A percentile compares a stretch with the other conserved stretches of the same genome.
Conservation (phyloP, 371 early-diverging fungal species). For the Mucor circinelloides region DNA sequence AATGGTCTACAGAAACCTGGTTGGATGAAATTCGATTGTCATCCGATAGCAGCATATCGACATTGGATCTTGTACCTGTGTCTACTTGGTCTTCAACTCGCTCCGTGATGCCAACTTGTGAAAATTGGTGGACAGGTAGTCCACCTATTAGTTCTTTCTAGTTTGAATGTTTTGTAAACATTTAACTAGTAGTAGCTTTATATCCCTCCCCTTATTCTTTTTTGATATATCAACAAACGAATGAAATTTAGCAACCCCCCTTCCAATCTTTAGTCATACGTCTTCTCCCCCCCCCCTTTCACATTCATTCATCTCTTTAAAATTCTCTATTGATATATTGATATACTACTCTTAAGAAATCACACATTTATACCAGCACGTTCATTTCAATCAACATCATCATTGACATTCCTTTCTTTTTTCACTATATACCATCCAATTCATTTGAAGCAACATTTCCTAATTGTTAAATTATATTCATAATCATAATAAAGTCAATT, state of each 20-base stretch:
- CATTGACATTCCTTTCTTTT: background rate
- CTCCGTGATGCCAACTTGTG: conserved; percentile 2
- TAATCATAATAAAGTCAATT: background rate
- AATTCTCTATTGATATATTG: background rate
- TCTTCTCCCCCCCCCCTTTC: background rate
- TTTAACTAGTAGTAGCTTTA: background rate
- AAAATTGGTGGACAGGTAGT: conserved; percentile 20
- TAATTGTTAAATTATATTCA: background rate
- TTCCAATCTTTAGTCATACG: background rate
- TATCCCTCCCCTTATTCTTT: background rate
- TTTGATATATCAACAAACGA: background rate
- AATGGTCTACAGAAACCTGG: conserved; percentile 15
- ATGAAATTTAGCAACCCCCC: background rate
- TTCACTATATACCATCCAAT: background rate
- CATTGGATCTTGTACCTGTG: background rate
- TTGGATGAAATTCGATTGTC: conserved; percentile 11
- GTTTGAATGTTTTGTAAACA: background rate
- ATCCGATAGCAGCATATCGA: conserved; percentile 1
- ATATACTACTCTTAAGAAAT: background rate
- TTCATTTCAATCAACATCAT: background rate
- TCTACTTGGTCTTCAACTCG: background rate
- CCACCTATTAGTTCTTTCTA: conserved; percentile 13
- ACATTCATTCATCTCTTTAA: background rate
- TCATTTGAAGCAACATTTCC: background rate
- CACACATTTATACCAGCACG: background rate